Percentiles rank a stretch among this genome's conserved stretches.
These are phyloP conservation scores for Fagus crenata DNA, from an alignment of 306 rosid species.

Conservation along the genomic window DNA sequence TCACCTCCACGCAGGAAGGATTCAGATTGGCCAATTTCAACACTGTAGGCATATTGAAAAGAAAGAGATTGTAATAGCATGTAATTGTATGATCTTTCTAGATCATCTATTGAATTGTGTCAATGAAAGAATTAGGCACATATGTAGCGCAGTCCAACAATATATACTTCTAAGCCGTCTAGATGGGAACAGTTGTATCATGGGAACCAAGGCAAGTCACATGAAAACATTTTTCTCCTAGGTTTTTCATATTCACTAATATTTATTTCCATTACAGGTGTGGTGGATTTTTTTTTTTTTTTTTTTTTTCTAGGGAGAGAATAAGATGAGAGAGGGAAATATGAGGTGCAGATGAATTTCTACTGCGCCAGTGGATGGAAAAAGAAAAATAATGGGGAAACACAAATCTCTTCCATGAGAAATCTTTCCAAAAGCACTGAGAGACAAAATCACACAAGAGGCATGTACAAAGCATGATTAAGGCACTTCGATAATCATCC, in stretches of 20 bases:
- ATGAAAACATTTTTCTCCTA: neutral
- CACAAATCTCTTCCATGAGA: neutral
- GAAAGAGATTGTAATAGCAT: neutral
- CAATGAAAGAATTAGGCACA: neutral
- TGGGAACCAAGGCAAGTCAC: neutral
- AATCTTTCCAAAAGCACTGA: neutral
- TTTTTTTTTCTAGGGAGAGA: neutral
- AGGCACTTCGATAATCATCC: constrained; percentile 35
- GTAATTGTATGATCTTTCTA: neutral
- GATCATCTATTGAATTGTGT: neutral
- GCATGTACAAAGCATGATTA: neutral
- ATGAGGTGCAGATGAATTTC: neutral
- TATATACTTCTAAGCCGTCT: neutral
- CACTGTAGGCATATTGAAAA: constrained; percentile 50
- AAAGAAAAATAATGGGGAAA: neutral
- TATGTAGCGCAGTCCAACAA: neutral
- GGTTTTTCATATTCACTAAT: neutral
- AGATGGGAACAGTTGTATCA: neutral
- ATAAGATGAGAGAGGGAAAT: neutral
- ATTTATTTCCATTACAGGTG: neutral
- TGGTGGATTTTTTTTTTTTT: neutral
- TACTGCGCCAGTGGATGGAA: neutral
- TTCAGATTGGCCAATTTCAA: constrained; percentile 73
- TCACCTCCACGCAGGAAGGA: constrained; percentile 83
- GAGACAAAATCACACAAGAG: constrained; percentile 7